A percentile compares a stretch with the other conserved stretches of the same genome.
These are phyloP conservation scores for Termitomyces bulborhizus DNA, from an alignment of 768 basidiomycete genomes.

Conservation along the genomic window DNA sequence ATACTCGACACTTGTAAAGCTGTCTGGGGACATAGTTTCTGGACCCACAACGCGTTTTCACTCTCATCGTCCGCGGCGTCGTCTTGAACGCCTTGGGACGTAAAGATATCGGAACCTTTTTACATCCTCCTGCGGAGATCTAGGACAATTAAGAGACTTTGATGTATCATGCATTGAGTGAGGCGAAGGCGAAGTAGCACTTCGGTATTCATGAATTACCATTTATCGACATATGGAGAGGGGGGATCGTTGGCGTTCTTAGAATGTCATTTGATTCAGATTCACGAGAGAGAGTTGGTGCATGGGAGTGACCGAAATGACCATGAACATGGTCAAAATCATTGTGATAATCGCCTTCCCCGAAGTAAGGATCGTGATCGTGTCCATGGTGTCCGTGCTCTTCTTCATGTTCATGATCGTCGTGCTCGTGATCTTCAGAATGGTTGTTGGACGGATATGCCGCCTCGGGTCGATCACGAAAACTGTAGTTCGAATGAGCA, in stretches of 20 bases:
- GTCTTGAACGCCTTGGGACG: conserved; percentile 1
- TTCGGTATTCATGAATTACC: conserved; percentile 39
- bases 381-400: conserved; percentile 4
- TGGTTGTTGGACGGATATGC: neutral
- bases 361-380: neutral
- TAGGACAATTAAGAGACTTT: neutral
- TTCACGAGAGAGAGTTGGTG: neutral
- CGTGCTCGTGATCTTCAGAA: neutral
- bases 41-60: conserved; percentile 30
- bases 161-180: conserved; percentile 8
- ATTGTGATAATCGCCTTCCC: conserved; percentile 10
- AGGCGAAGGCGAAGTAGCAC: conserved; percentile 7
- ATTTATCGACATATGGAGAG: conserved; percentile 35
- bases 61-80: conserved; percentile 26
- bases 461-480: neutral
- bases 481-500: conserved; percentile 12
- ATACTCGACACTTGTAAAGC: conserved; percentile 44
- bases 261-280: conserved; percentile 18
- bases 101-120: neutral
- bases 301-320: conserved; percentile 2
- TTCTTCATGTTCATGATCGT: conserved; percentile 5
- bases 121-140: conserved; percentile 1
- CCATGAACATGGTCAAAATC: conserved; percentile 5
- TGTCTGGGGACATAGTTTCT: conserved; percentile 35
- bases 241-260: conserved; percentile 23